These are phyloP conservation scores for Microstegium vimineum DNA, from an alignment of 176 grass and related monocot genomes.

Conservation along the genomic window DNA sequence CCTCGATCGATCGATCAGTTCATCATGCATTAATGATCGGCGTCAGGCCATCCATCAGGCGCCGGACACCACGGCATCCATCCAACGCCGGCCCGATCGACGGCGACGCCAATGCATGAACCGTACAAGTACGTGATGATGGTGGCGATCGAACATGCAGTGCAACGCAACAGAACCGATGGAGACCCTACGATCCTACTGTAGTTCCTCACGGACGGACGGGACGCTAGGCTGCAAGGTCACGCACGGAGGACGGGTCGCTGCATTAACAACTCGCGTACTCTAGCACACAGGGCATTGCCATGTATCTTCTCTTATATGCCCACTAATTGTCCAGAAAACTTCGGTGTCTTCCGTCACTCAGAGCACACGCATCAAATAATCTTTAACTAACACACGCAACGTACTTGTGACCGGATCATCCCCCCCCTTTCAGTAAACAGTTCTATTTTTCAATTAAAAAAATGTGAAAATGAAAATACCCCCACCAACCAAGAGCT, in stretches of 20 bases:
- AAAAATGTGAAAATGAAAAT: not conserved
- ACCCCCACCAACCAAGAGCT: not conserved
- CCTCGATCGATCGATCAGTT: too few relatives aligned
- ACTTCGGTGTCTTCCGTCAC: not conserved
- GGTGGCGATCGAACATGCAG: not conserved
- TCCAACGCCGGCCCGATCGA: too few relatives aligned
- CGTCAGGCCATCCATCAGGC: too few relatives aligned
- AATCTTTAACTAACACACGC: too few relatives aligned
- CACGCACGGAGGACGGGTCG: not conserved
- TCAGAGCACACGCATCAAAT: not conserved
- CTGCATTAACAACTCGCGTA: too few relatives aligned
- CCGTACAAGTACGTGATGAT: not conserved
- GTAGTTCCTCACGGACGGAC: not conserved
- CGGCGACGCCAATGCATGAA: too few relatives aligned
- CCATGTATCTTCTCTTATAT: not conserved
- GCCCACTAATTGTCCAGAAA: not conserved
- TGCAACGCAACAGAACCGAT: not conserved
- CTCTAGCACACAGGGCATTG: not conserved
- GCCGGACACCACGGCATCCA: too few relatives aligned
- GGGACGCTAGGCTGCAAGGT: not conserved
- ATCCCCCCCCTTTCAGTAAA: too few relatives aligned
- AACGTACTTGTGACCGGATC: not conserved
- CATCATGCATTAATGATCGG: too few relatives aligned
- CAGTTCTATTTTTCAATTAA: fast-evolving
- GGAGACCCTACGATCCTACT: not conserved